These are phyloP conservation scores for Pichia membranifaciens DNA, from an alignment of 805 yeast species.

Conservation along the genomic window DNA sequence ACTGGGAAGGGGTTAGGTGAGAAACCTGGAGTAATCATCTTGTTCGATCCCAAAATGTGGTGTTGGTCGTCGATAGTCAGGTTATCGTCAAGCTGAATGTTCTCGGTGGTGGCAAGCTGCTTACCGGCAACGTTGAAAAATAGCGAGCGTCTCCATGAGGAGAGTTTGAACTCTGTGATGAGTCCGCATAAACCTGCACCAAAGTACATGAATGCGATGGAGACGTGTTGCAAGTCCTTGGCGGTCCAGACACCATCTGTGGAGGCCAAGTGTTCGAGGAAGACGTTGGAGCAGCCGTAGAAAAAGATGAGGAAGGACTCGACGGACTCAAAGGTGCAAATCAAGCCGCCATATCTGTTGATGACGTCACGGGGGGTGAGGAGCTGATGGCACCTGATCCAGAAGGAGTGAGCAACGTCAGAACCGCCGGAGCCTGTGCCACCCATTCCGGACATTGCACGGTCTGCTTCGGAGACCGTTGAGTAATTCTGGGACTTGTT, in stretches of 20 bases:
- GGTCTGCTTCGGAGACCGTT: neutral
- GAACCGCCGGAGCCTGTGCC: slow-evolving; percentile 10
- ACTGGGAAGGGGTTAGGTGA: slow-evolving; percentile 95
- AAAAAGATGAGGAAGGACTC: slow-evolving; percentile 77
- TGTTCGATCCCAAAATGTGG: neutral
- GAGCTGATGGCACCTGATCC: slow-evolving; percentile 1
- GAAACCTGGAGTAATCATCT: slow-evolving; percentile 55
- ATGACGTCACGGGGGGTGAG: neutral
- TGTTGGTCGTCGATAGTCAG: slow-evolving; percentile 14
- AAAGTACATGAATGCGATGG: slow-evolving; percentile 85
- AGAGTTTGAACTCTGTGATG: slow-evolving; percentile 62
- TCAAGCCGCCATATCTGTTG: slow-evolving; percentile 33
- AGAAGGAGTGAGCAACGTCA: slow-evolving; percentile 1
- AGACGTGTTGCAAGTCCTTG: slow-evolving; percentile 83
- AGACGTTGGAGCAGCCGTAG: slow-evolving; percentile 85
- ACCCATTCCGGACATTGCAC: neutral
- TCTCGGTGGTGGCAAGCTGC: slow-evolving; percentile 8
- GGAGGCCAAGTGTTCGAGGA: slow-evolving; percentile 80
- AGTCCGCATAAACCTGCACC: slow-evolving; percentile 94
- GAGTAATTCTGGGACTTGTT: neutral
- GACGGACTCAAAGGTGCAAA: slow-evolving; percentile 72
- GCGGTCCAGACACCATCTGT: slow-evolving; percentile 83
- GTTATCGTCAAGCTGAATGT: slow-evolving; percentile 11
- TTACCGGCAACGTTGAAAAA: slow-evolving; percentile 20
- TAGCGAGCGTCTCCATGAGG: slow-evolving; percentile 46